Percentiles rank a stretch among this genome's conserved stretches.
These are phyloP conservation scores for Ammopiptanthus mongolicus DNA, from an alignment of 306 rosid genomes.

Conservation along the genomic window DNA sequence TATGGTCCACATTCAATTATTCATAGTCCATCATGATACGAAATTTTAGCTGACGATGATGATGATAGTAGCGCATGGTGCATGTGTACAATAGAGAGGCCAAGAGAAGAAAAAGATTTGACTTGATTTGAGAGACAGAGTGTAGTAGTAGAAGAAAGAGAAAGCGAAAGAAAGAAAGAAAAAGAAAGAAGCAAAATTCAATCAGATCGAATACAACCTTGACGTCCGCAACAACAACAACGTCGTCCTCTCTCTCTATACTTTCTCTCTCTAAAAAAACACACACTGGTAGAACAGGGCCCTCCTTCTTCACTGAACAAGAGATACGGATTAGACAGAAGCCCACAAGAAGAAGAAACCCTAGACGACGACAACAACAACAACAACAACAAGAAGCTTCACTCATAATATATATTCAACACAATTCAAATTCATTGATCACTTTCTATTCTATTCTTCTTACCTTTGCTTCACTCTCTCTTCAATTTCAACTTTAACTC, in stretches of 20 bases:
- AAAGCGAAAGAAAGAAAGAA: conserved; percentile 14
- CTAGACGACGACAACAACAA: no score
- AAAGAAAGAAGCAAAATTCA: conserved; percentile 45
- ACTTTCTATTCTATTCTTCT: neutral
- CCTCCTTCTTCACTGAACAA: conserved; percentile 5
- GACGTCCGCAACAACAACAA: conserved; percentile 77
- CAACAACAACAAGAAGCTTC: no score
- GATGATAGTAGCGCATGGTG: no score
- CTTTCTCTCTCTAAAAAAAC: conserved; percentile 56
- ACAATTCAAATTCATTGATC: conserved; percentile 21
- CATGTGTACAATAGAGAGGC: neutral
- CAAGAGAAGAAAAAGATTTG: conserved; percentile 24
- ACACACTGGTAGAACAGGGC: conserved; percentile 26
- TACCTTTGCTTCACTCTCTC: neutral
- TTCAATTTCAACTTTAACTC: conserved; percentile 26
- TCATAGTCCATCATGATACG: no score
- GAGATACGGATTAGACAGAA: neutral
- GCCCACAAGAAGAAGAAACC: conserved; percentile 13
- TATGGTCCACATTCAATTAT: no score
- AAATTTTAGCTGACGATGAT: no score
- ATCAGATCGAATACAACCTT: conserved; percentile 78
- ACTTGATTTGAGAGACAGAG: conserved; percentile 20
- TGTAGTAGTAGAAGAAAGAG: neutral
- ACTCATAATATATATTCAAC: neutral
- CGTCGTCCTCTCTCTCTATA: conserved; percentile 27